phyloP scores from a whole-genome alignment of 164 flowering plant genomes.

The Magnolia changhungtana region DNA sequence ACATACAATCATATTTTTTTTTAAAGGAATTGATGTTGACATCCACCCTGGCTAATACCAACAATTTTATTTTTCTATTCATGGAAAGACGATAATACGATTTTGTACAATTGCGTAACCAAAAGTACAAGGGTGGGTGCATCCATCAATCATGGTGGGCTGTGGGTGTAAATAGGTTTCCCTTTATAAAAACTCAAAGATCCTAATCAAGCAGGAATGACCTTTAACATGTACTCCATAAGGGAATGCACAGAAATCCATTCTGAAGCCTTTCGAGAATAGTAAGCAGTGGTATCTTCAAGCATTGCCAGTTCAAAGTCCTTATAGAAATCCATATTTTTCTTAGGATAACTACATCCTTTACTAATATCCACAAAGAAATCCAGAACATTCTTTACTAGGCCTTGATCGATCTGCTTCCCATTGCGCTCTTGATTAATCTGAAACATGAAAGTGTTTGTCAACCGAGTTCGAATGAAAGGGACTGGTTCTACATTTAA shows the following conservation, averaged over 20 bases:
- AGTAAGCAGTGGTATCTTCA: conserved; percentile 63
- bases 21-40: too few relatives aligned
- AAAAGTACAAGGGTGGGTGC: too few relatives aligned
- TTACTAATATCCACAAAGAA: conserved; percentile 66
- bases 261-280: conserved; percentile 72
- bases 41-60: background rate
- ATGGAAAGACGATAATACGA: too few relatives aligned
- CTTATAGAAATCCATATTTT: conserved; percentile 60
- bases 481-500: background rate
- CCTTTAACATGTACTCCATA: conserved; percentile 81
- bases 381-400: conserved; percentile 72
- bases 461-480: background rate
- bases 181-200: too few relatives aligned
- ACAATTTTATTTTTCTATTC: background rate
- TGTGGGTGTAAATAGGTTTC: too few relatives aligned
- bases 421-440: conserved; percentile 30
- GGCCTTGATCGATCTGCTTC: conserved; percentile 72
- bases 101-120: too few relatives aligned
- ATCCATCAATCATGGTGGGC: too few relatives aligned
- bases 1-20: background rate
- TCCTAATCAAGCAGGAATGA: conserved; percentile 10
- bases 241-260: conserved; percentile 88
- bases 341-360: conserved; percentile 35
- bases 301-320: conserved; percentile 75
- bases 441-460: conserved; percentile 4